Conservation (phyloP, 75 land plant genomes). For the Sequoia sempervirens region DNA sequence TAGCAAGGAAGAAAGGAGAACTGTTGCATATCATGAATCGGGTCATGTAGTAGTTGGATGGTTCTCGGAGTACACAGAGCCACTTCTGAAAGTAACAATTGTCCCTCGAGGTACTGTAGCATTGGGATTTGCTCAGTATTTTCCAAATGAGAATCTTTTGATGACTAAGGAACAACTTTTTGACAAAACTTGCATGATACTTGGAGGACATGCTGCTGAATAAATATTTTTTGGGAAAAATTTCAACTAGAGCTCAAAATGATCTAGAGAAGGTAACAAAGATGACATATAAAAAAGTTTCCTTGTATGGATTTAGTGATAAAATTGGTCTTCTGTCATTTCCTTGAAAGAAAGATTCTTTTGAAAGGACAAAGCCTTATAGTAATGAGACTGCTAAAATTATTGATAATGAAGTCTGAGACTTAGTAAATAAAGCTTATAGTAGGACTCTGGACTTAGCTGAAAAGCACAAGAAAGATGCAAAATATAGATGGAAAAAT, state of each 20-base stretch:
- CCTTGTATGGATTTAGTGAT: slow-evolving; percentile 95
- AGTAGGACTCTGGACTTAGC: slow-evolving; percentile 58
- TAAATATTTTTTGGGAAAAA: slow-evolving; percentile 89
- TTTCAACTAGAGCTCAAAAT: slow-evolving; percentile 97
- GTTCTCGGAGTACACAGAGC: slow-evolving; percentile 97
- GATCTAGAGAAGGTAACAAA: slow-evolving; percentile 97
- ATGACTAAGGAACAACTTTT: slow-evolving; percentile 97
- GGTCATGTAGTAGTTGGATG: slow-evolving; percentile 98
- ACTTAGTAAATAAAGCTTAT: slow-evolving; percentile 78
- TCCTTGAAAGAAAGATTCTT: slow-evolving; percentile 76
- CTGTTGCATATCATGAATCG: slow-evolving; percentile 98
- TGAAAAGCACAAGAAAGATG: slow-evolving; percentile 72
- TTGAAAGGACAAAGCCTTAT: slow-evolving; percentile 86
- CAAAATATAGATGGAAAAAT: slow-evolving; percentile 79
- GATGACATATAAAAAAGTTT: slow-evolving; percentile 96
- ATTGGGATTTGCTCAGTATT: slow-evolving; percentile 95
- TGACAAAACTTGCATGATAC: slow-evolving; percentile 97
- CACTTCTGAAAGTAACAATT: slow-evolving; percentile 95
- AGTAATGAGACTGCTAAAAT: slow-evolving; percentile 85
- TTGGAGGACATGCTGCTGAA: slow-evolving; percentile 98
- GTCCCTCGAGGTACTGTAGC: slow-evolving; percentile 98
- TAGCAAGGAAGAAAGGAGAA: slow-evolving; percentile 83
- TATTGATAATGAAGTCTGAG: slow-evolving; percentile 86
- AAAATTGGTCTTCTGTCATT: slow-evolving; percentile 96
- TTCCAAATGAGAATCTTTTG: slow-evolving; percentile 91